phyloP scores from a whole-genome alignment of 2,329 filamentous ascomycete species.

The Mariannaea elegans region DNA sequence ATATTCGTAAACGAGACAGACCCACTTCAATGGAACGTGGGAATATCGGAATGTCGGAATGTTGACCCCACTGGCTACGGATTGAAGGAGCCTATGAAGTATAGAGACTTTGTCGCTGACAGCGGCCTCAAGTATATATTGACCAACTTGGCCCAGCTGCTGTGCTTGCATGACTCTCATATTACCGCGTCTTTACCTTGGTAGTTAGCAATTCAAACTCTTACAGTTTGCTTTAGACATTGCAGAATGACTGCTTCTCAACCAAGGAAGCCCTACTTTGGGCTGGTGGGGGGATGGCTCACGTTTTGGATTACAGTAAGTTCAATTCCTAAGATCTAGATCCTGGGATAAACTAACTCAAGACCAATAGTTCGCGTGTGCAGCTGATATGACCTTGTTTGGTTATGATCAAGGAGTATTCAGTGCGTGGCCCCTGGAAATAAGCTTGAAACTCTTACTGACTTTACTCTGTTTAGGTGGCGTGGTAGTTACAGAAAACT shows the following conservation, averaged over 20 bases:
- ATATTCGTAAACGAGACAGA: not conserved
- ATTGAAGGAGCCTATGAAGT: not conserved
- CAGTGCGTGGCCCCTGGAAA: not conserved
- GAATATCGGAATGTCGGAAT: not conserved
- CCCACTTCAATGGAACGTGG: not conserved
- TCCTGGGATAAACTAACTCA: not conserved
- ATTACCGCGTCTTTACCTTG: not conserved
- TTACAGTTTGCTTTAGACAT: not conserved
- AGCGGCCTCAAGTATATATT: not conserved
- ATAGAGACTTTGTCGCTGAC: not conserved
- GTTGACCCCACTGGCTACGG: not conserved
- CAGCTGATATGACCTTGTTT: slow-evolving; percentile 4
- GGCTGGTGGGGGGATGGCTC: slow-evolving; percentile 1
- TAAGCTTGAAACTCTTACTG: not conserved
- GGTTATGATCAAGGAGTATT: slow-evolving; percentile 17
- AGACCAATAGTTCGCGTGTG: not conserved
- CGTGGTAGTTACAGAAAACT: slow-evolving; percentile 1
- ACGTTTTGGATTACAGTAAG: slow-evolving; percentile 8
- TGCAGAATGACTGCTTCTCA: not conserved
- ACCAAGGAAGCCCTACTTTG: slow-evolving; percentile 5
- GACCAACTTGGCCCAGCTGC: not conserved
- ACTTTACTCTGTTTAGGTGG: not conserved
- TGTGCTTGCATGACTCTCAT: not conserved
- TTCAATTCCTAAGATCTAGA: too few species aligned
- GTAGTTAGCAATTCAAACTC: not conserved